Evolutionary conservation across 2,329 filamentous ascomycete species (phyloP).

Genomic region (Shiraia bambusicola): DNA sequence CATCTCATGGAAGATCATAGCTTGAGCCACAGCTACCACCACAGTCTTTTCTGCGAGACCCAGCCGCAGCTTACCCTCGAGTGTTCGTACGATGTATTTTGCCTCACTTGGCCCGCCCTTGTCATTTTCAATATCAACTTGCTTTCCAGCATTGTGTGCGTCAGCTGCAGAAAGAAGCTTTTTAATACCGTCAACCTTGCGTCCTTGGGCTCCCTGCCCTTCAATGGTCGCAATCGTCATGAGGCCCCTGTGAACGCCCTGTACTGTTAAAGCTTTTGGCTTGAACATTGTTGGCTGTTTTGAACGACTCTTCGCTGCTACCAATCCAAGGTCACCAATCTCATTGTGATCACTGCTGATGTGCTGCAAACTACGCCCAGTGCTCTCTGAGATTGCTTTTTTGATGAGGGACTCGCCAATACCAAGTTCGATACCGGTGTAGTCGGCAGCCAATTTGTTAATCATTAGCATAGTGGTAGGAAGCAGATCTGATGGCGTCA

Average conservation of each 20-base stretch:
- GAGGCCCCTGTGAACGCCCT: slow-evolving; percentile 81
- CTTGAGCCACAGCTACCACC: slow-evolving; percentile 85
- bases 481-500: slow-evolving; percentile 85
- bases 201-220: slow-evolving; percentile 82
- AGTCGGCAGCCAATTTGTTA: slow-evolving; percentile 96
- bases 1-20: slow-evolving; percentile 80
- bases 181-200: slow-evolving; percentile 93
- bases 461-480: slow-evolving; percentile 93
- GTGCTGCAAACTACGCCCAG: slow-evolving; percentile 79
- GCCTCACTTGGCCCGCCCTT: slow-evolving; percentile 94
- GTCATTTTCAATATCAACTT: slow-evolving; percentile 81
- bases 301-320: slow-evolving; percentile 91
- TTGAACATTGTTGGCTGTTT: slow-evolving; percentile 99
- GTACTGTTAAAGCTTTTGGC: slow-evolving; percentile 84
- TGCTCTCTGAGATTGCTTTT: slow-evolving; percentile 96
- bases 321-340: slow-evolving; percentile 90
- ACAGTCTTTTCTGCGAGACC: slow-evolving; percentile 92
- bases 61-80: slow-evolving; percentile 90
- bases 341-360: slow-evolving; percentile 97
- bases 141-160: slow-evolving; percentile 63
- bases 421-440: slow-evolving; percentile 93
- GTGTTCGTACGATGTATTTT: slow-evolving; percentile 87
- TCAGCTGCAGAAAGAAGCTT: slow-evolving; percentile 93
- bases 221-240: slow-evolving; percentile 85
- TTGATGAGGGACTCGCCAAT: slow-evolving; percentile 98